Evolutionary conservation across 2,329 filamentous ascomycete genomes (phyloP).

Genomic region (Amylocarpus encephaloides): DNA sequence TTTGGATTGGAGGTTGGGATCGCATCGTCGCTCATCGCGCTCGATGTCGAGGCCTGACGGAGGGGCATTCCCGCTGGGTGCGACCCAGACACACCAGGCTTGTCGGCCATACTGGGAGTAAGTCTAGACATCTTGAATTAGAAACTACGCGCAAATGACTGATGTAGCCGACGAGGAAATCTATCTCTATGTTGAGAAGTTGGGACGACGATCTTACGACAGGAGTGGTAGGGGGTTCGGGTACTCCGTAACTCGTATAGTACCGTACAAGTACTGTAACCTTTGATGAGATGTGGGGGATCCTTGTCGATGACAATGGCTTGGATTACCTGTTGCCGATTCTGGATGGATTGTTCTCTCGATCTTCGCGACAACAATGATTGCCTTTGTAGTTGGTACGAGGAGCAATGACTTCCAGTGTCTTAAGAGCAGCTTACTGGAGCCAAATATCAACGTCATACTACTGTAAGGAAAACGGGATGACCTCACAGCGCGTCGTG

Average conservation of each 20-base stretch:
- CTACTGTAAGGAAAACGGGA: no score
- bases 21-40: conserved; percentile 25
- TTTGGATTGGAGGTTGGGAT: conserved; percentile 27
- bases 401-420: no score
- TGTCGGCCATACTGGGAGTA: conserved; percentile 21
- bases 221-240: neutral
- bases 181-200: neutral
- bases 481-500: no score
- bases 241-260: neutral
- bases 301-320: neutral
- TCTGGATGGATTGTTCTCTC: no score
- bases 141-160: neutral
- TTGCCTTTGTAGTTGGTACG: no score
- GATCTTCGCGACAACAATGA: no score
- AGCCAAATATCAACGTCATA: no score
- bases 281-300: neutral
- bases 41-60: conserved; percentile 23
- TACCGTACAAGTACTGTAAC: no score
- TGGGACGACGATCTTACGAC: neutral
- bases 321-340: no score
- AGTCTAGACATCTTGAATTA: conserved; percentile 18
- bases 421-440: no score
- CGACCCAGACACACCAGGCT: conserved; percentile 22
- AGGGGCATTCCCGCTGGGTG: conserved; percentile 24
- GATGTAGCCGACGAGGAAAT: neutral